A percentile compares a stretch with the other conserved stretches of the same genome.
Evolutionary conservation across 495 filamentous ascomycete genomes (phyloP).

Genomic region (Aspergillus affinis): DNA sequence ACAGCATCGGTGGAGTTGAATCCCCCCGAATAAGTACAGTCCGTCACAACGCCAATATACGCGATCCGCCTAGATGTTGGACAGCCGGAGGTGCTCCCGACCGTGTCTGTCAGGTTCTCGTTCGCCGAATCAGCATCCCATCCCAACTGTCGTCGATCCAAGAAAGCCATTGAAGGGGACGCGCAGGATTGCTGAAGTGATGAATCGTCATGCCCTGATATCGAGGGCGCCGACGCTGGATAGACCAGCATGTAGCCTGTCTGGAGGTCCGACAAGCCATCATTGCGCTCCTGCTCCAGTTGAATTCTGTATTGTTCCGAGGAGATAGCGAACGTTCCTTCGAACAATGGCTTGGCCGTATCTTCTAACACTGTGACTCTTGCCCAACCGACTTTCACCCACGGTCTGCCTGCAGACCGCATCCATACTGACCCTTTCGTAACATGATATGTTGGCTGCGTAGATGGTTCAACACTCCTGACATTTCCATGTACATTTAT

Average conservation of each 20-base stretch:
- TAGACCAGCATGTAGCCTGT: not conserved
- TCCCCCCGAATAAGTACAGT: slow-evolving; percentile 73
- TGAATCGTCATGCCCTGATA: not conserved
- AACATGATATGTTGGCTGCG: not conserved
- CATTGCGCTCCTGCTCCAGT: not conserved
- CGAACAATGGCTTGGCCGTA: slow-evolving; percentile 72
- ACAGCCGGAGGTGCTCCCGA: slow-evolving; percentile 75
- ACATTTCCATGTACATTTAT: not conserved
- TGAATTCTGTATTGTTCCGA: slow-evolving; percentile 66
- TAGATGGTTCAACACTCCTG: not conserved
- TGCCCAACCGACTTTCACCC: slow-evolving; percentile 10
- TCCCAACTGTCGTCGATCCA: not conserved
- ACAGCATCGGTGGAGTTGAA: slow-evolving; percentile 63
- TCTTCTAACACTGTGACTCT: slow-evolving; percentile 53
- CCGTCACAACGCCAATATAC: slow-evolving; percentile 75
- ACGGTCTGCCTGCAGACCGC: slow-evolving; percentile 5
- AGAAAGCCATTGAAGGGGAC: not conserved
- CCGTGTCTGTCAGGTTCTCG: slow-evolving; percentile 24
- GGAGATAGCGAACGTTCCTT: slow-evolving; percentile 74
- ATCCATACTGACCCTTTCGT: slow-evolving; percentile 11
- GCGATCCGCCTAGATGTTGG: slow-evolving; percentile 76
- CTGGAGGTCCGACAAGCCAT: too few relatives aligned
- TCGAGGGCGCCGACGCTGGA: not conserved
- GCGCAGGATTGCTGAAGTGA: not conserved
- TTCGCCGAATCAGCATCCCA: not conserved